These are phyloP conservation scores for Diaporthe caulivora DNA, from an alignment of 2,329 filamentous ascomycete genomes.

Conservation along the genomic window DNA sequence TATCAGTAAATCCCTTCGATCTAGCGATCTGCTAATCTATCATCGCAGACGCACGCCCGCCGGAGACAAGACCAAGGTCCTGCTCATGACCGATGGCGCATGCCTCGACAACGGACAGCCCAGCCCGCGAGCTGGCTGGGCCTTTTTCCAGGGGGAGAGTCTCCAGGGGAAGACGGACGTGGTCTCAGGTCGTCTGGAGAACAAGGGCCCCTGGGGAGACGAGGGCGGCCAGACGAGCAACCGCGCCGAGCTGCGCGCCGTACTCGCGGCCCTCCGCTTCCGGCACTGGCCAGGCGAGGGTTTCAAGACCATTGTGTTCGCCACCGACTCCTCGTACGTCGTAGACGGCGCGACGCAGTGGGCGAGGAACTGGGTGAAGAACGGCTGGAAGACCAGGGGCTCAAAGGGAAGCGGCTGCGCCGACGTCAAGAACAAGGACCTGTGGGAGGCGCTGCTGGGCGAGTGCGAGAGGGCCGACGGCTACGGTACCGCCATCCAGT, in stretches of 20 bases:
- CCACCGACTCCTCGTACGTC: constrained; percentile 66
- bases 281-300: constrained; percentile 58
- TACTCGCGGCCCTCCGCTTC: constrained; percentile 61
- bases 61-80: background rate
- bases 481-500: background rate
- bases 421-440: constrained; percentile 62
- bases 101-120: constrained; percentile 2
- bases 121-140: constrained; percentile 56
- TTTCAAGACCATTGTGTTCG: constrained; percentile 59
- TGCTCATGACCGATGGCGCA: background rate
- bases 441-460: constrained; percentile 60
- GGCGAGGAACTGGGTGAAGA: constrained; percentile 56
- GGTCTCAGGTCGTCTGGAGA: constrained; percentile 54
- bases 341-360: constrained; percentile 58
- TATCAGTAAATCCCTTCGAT: too few relatives aligned
- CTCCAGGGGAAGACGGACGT: background rate
- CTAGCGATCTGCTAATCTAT: background rate
- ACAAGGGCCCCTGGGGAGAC: constrained; percentile 55
- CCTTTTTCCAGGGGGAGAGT: constrained; percentile 44
- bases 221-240: constrained; percentile 59
- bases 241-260: constrained; percentile 67
- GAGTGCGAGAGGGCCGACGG: background rate
- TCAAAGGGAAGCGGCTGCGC: constrained; percentile 34
- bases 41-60: background rate
- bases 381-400: constrained; percentile 56